These are phyloP conservation scores for Solanum chmielewskii DNA, from an alignment of 257 asterid genomes.

Conservation along the genomic window DNA sequence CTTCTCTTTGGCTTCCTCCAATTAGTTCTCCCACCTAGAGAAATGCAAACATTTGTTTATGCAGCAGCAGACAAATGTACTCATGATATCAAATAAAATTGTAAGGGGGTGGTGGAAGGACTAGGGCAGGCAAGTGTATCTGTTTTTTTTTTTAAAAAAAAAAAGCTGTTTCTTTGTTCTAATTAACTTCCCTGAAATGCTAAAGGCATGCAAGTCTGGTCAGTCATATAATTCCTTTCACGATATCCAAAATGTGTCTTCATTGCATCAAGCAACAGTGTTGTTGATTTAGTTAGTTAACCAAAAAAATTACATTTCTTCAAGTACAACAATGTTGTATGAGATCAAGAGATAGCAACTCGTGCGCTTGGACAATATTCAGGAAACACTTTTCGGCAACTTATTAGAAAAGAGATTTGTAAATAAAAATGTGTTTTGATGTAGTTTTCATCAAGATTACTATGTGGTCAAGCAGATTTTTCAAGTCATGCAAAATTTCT, in stretches of 20 bases:
- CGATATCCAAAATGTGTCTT: neutral
- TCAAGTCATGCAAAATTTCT: neutral
- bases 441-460: neutral
- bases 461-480: neutral
- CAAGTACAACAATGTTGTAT: neutral
- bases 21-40: constrained; percentile 87
- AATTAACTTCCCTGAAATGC: neutral
- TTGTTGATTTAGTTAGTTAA: neutral
- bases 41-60: neutral
- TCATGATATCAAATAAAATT: neutral
- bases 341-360: neutral
- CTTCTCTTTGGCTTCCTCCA: constrained; percentile 99
- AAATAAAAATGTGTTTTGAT: neutral
- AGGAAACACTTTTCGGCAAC: neutral
- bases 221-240: neutral
- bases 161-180: neutral
- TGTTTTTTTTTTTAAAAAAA: neutral
- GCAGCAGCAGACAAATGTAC: neutral
- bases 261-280: neutral
- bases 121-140: neutral
- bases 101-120: neutral
- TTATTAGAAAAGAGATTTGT: neutral
- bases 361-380: neutral
- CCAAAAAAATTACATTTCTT: neutral
- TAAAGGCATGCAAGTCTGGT: neutral